Evolutionary conservation across 768 basidiomycete genomes (phyloP).

Genomic region (Mycena albidolilacea): DNA sequence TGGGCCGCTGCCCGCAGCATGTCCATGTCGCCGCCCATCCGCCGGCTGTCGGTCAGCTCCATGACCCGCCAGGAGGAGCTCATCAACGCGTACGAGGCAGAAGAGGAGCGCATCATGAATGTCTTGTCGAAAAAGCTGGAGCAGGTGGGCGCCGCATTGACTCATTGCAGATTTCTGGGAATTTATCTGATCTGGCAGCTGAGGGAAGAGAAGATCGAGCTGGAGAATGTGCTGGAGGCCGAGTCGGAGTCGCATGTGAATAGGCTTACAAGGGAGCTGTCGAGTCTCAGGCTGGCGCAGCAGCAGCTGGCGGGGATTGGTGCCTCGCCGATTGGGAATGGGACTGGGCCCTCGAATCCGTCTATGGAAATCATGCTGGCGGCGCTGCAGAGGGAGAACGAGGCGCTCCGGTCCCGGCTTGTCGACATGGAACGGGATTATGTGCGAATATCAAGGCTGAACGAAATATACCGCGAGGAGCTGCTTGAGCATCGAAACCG

Average conservation of each 20-base stretch:
- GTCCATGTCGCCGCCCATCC: slow-evolving; percentile 71
- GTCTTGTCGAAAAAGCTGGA: slow-evolving; percentile 87
- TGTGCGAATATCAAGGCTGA: slow-evolving; percentile 79
- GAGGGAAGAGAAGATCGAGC: slow-evolving; percentile 86
- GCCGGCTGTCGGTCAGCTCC: slow-evolving; percentile 70
- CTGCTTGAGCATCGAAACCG: slow-evolving; percentile 82
- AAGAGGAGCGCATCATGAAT: slow-evolving; percentile 92
- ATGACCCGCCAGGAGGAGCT: slow-evolving; percentile 78
- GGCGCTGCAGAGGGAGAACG: slow-evolving; percentile 85
- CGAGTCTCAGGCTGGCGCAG: slow-evolving; percentile 71
- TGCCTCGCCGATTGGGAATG: slow-evolving; percentile 38
- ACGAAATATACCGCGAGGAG: slow-evolving; percentile 90
- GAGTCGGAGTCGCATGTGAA: slow-evolving; percentile 92
- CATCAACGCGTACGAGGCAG: slow-evolving; percentile 92
- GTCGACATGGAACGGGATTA: slow-evolving; percentile 86
- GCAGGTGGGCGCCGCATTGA: slow-evolving; percentile 64
- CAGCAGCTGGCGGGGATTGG: slow-evolving; percentile 56
- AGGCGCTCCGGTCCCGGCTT: slow-evolving; percentile 74
- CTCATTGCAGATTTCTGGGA: not conserved
- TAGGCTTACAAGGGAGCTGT: slow-evolving; percentile 77
- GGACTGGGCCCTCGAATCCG: slow-evolving; percentile 50
- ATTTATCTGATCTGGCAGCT: slow-evolving; percentile 61
- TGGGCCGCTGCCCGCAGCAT: slow-evolving; percentile 43
- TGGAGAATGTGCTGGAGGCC: slow-evolving; percentile 87
- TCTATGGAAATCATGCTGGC: slow-evolving; percentile 76